phyloP scores from a whole-genome alignment of 805 yeast species.

The Ascoidea asiatica region DNA sequence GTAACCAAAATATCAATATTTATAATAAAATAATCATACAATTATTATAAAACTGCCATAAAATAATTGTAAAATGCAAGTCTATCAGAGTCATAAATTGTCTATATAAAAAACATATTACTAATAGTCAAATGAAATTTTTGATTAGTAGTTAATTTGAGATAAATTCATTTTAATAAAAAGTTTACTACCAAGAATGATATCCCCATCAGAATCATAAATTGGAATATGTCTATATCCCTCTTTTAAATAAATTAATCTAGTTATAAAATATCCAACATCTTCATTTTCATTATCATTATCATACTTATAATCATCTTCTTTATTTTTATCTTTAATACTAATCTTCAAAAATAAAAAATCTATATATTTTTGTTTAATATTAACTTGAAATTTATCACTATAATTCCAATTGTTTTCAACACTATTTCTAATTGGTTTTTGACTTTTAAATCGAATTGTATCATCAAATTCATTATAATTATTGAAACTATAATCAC shows the following conservation, averaged over 20 bases:
- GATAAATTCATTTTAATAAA: conserved; percentile 25
- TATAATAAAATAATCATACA: too few relatives aligned
- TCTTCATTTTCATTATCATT: conserved; percentile 15
- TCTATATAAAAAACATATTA: too few relatives aligned
- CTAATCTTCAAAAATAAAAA: conserved; percentile 44
- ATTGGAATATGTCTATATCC: conserved; percentile 81
- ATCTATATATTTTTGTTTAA: conserved; percentile 23
- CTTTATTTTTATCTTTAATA: conserved; percentile 28
- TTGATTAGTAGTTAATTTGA: too few relatives aligned
- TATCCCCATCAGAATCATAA: conserved; percentile 71
- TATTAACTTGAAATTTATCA: conserved; percentile 29
- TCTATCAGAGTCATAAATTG: too few relatives aligned
- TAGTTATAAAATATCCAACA: conserved; percentile 49
- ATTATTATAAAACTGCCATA: too few relatives aligned
- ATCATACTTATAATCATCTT: conserved; percentile 16
- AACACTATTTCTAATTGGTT: conserved; percentile 52
- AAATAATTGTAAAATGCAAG: too few relatives aligned
- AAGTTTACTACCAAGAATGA: conserved; percentile 36
- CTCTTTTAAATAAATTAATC: conserved; percentile 46
- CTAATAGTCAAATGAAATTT: too few relatives aligned
- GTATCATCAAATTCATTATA: conserved; percentile 13
- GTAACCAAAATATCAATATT: too few relatives aligned
- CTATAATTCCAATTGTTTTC: conserved; percentile 84
- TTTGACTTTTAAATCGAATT: conserved; percentile 13
- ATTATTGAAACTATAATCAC: conserved; percentile 10